These are phyloP conservation scores for Pisolithus albus DNA, from an alignment of 768 basidiomycete species.

Conservation along the genomic window DNA sequence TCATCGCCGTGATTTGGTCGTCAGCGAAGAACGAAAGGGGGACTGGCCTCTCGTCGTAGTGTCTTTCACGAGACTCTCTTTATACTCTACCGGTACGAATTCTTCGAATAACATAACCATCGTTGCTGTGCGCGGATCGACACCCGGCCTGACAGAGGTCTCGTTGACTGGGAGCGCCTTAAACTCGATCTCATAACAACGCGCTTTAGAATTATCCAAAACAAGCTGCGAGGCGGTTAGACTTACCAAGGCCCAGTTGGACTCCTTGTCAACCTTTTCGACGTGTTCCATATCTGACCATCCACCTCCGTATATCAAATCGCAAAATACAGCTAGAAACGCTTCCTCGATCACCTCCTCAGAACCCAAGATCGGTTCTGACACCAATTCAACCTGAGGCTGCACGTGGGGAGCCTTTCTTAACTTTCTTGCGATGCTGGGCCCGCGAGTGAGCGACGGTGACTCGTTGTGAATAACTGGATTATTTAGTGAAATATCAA, in stretches of 20 bases:
- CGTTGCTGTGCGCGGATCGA: constrained; percentile 64
- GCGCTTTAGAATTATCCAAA: constrained; percentile 2
- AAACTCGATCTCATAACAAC: constrained; percentile 64
- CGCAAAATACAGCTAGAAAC: constrained; percentile 83
- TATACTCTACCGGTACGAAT: constrained; percentile 84
- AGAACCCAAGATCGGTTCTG: constrained; percentile 66
- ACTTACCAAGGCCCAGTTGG: constrained; percentile 88
- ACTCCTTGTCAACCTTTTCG: constrained; percentile 72
- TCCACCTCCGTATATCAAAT: constrained; percentile 72
- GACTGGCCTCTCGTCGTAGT: constrained; percentile 50
- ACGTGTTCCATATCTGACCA: constrained; percentile 75
- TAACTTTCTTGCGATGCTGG: constrained; percentile 70
- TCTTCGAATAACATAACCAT: constrained; percentile 87
- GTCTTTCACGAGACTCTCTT: constrained; percentile 59
- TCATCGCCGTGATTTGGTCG: constrained; percentile 49
- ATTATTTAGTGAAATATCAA: constrained; percentile 65
- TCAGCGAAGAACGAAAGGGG: constrained; percentile 56
- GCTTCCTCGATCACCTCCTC: constrained; percentile 86
- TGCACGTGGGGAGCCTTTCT: constrained; percentile 70
- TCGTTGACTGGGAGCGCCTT: constrained; percentile 56
- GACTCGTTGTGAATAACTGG: constrained; percentile 52
- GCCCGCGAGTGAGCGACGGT: constrained; percentile 67
- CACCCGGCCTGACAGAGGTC: constrained; percentile 10
- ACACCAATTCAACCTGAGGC: constrained; percentile 90
- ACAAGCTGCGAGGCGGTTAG: neutral